Conservation (phyloP, 257 asterid species). For the Solanum clarkiae region DNA sequence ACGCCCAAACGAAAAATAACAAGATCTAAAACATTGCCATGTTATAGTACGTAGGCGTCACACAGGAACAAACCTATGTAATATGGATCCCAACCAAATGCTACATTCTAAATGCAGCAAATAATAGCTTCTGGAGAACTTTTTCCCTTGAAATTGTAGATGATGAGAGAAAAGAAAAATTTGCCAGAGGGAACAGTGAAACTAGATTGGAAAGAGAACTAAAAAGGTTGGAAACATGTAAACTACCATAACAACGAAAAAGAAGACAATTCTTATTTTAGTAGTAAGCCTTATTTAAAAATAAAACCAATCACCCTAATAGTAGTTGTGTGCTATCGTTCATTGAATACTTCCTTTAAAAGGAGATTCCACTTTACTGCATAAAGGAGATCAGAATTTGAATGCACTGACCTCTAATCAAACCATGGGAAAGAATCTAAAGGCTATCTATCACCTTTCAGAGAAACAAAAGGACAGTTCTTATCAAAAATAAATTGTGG, state of each 20-base stretch:
- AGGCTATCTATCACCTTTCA: background rate
- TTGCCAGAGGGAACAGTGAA: background rate
- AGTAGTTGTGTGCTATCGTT: background rate
- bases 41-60: background rate
- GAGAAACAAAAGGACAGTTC: too few relatives aligned
- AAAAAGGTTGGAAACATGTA: background rate
- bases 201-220: background rate
- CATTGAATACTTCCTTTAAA: background rate
- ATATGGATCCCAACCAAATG: background rate
- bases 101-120: background rate
- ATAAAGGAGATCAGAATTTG: background rate
- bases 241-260: background rate
- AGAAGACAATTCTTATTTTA: background rate
- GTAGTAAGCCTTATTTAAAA: background rate
- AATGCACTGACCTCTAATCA: background rate
- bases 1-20: background rate
- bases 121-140: background rate
- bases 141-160: background rate
- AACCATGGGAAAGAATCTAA: background rate
- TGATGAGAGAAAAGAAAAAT: background rate
- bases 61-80: background rate
- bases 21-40: background rate
- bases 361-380: background rate
- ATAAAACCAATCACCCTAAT: background rate
- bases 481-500: background rate